Conservation (phyloP, 73 alveolate species). For the Stentor roeselii region DNA sequence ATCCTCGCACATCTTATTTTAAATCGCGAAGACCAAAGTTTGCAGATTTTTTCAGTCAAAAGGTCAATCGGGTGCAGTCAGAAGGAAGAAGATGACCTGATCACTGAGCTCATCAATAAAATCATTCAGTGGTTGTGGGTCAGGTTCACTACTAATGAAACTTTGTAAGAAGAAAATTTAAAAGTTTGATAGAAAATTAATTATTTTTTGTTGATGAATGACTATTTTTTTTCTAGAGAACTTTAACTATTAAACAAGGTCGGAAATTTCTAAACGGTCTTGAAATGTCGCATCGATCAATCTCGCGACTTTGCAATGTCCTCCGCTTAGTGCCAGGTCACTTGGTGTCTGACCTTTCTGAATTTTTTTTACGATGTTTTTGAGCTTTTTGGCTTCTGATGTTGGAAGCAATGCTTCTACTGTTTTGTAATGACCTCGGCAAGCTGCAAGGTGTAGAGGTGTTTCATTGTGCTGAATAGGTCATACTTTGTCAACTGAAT, state of each 20-base stretch:
- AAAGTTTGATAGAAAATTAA: background rate
- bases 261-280: background rate
- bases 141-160: background rate
- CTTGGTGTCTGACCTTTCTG: background rate
- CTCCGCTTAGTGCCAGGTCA: background rate
- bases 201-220: background rate
- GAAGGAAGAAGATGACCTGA: constrained; percentile 5
- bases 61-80: background rate
- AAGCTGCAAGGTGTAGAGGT: constrained; percentile 24
- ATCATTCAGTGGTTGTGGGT: constrained; percentile 24
- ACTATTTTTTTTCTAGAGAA: background rate
- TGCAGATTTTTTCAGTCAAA: background rate
- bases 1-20: background rate
- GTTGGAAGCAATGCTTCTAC: background rate
- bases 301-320: background rate
- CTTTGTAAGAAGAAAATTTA: too few species aligned
- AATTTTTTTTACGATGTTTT: background rate
- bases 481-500: background rate
- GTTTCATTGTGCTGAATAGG: constrained; percentile 11
- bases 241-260: background rate
- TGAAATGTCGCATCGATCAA: background rate
- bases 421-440: constrained; percentile 11
- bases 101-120: background rate
- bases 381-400: background rate
- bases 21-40: constrained; percentile 4